These are phyloP conservation scores for Phaeoacremonium minimum DNA, from an alignment of 2,329 filamentous ascomycete species.

Conservation along the genomic window DNA sequence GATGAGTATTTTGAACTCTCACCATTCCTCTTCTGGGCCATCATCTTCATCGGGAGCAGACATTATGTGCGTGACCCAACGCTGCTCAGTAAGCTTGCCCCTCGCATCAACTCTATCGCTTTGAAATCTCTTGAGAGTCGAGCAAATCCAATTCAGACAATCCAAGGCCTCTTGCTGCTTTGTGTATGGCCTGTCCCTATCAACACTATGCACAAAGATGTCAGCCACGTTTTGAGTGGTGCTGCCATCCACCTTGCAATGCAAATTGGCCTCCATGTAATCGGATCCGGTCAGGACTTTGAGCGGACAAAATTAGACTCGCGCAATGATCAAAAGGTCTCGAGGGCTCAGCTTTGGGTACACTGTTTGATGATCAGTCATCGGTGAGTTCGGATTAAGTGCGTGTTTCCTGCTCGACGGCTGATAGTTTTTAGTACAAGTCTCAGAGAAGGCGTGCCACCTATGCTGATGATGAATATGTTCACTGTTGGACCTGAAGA, in stretches of 20 bases:
- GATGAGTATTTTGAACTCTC: conserved; percentile 4
- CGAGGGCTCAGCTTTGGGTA: conserved; percentile 28
- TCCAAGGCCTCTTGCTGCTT: conserved; percentile 30
- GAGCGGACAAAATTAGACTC: conserved; percentile 27
- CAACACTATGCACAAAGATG: conserved; percentile 32
- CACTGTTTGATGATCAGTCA: conserved; percentile 29
- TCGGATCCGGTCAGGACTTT: conserved; percentile 32
- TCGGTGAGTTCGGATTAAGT: conserved; percentile 16
- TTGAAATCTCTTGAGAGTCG: conserved; percentile 27
- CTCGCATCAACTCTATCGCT: conserved; percentile 26
- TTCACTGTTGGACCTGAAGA: background rate
- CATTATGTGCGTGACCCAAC: conserved; percentile 27
- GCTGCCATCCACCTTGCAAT: conserved; percentile 32
- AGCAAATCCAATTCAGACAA: conserved; percentile 22
- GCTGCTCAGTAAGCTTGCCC: conserved; percentile 22
- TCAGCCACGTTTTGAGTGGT: conserved; percentile 30
- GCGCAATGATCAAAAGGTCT: conserved; percentile 24
- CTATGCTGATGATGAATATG: conserved; percentile 1
- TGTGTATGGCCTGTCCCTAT: conserved; percentile 33
- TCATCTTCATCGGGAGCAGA: conserved; percentile 30
- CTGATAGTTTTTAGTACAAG: conserved; percentile 5
- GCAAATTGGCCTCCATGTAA: conserved; percentile 31
- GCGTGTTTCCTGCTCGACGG: no score
- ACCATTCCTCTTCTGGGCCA: conserved; percentile 28
- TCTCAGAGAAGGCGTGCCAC: conserved; percentile 8